A percentile compares a stretch with the other conserved stretches of the same genome.
phyloP scores from a whole-genome alignment of 345 rosid species.

The Conringia planisiliqua region DNA sequence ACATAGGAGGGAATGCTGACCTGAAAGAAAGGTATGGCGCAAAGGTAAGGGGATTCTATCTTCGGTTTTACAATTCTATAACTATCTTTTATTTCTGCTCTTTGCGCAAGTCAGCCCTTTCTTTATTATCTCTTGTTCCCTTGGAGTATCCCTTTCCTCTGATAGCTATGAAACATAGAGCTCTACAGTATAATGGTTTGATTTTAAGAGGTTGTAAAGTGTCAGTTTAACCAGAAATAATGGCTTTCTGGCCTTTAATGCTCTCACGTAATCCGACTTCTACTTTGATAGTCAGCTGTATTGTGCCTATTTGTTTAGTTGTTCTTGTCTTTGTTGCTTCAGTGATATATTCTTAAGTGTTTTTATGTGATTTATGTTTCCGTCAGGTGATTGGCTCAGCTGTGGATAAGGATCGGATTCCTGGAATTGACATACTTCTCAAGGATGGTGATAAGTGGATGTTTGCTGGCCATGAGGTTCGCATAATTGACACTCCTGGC shows the following conservation, averaged over 20 bases:
- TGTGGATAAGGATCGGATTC: constrained; percentile 69
- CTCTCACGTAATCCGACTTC: background rate
- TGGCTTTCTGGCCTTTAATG: background rate
- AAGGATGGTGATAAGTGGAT: constrained; percentile 94
- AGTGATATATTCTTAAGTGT: background rate
- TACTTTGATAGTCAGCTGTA: background rate
- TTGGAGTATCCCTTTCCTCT: background rate
- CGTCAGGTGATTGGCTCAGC: constrained; percentile 90
- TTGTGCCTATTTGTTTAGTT: background rate
- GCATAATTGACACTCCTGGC: constrained; percentile 87
- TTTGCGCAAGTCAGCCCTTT: background rate
- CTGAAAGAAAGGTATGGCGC: constrained; percentile 97
- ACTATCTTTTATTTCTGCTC: background rate
- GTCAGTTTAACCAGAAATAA: background rate
- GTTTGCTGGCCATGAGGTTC: constrained; percentile 97
- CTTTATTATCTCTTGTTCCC: background rate
- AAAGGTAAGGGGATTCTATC: constrained; percentile 59
- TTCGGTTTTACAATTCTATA: background rate
- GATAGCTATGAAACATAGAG: background rate
- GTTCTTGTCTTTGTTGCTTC: background rate
- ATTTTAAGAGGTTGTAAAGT: background rate
- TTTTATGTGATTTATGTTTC: constrained; percentile 23
- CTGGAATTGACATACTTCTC: constrained; percentile 85
- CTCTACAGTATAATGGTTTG: background rate
- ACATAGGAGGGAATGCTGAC: constrained; percentile 84